phyloP scores from a whole-genome alignment of 2,329 filamentous ascomycete genomes.

The Aspergillus brunneoviolaceus region DNA sequence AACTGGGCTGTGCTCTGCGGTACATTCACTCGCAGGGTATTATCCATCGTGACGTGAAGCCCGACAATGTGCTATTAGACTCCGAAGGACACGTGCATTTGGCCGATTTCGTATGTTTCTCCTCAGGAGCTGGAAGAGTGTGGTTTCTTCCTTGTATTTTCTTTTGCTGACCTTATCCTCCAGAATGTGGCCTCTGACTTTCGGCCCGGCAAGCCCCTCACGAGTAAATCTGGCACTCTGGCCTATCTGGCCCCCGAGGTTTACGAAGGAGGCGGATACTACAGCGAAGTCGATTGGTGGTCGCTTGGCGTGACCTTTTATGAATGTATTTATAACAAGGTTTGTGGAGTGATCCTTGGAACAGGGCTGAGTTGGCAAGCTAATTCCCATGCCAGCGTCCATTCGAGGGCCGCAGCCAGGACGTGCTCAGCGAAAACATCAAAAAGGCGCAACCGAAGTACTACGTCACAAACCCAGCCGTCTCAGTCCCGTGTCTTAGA shows the following conservation, averaged over 20 bases:
- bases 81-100: conserved; percentile 92
- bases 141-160: neutral
- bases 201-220: conserved; percentile 74
- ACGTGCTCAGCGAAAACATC: conserved; percentile 76
- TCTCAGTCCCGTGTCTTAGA: conserved; percentile 83
- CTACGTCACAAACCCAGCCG: conserved; percentile 87
- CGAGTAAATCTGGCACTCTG: conserved; percentile 93
- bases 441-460: conserved; percentile 79
- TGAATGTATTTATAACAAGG: conserved; percentile 99
- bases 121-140: neutral
- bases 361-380: conserved; percentile 8
- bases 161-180: conserved; percentile 11
- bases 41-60: conserved; percentile 88
- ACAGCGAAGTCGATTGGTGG: conserved; percentile 95
- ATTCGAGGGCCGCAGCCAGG: conserved; percentile 86
- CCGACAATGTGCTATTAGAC: conserved; percentile 85
- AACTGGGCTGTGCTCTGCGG: conserved; percentile 84
- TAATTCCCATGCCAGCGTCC: conserved; percentile 64
- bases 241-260: conserved; percentile 96
- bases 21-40: conserved; percentile 86
- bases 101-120: conserved; percentile 81
- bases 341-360: conserved; percentile 39
- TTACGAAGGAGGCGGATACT: conserved; percentile 86
- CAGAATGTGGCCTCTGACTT: conserved; percentile 97
- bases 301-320: conserved; percentile 97